Evolutionary conservation across 2,329 filamentous ascomycete species (phyloP), one percentile per base, ranked within the genome.

Genomic region (Madurella fahalii): DNA sequence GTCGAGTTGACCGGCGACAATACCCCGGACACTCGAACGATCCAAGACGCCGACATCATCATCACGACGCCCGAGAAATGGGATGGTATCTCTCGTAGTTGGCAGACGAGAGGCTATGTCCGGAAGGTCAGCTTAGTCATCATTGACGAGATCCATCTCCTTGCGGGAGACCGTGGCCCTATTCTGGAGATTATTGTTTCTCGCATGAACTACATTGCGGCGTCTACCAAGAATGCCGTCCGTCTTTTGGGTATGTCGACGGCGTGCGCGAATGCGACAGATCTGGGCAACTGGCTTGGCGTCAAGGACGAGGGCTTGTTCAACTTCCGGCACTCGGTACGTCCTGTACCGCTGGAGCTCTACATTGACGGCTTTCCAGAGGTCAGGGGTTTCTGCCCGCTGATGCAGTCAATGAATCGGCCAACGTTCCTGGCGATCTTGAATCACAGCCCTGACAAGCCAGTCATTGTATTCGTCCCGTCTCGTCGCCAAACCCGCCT

Each of bases 1-100:
- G 94, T 99, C 15, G 94, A 99, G 72, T 76, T 99, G 75, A 99
- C 95, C 50, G 71, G 78, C 77, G 94, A 99, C 74, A 99, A 97
- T 66, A 99, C 95, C 0, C 95, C 95, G 0, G 94, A 99, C 67
- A 99, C 94, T 0, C 82, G 90, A 48, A 96, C 93, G 0, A 99
- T 99, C 64, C 84, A 92, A 63, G 88, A 97, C 67, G 94, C 94
- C 3, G 94, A 99, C 68, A 90, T 99, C 58, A 99, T 99, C 64
- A 91, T 99, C 65, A 99, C 94, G 0, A 99, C 95, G 0, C 95
- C 94, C n/a, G 94, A 99, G 74, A 99, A 99, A 70, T 99, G 94
- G 94, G 95, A 99, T 68, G 95, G 95, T 82, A 97, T 99, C 63
- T 96, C 90, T 64, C 89, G 94, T 81, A 95, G 90, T 67, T 99